A percentile compares a stretch with the other conserved stretches of the same genome.
phyloP scores from a whole-genome alignment of 805 yeast species.

The Candida sakaeoensis region DNA sequence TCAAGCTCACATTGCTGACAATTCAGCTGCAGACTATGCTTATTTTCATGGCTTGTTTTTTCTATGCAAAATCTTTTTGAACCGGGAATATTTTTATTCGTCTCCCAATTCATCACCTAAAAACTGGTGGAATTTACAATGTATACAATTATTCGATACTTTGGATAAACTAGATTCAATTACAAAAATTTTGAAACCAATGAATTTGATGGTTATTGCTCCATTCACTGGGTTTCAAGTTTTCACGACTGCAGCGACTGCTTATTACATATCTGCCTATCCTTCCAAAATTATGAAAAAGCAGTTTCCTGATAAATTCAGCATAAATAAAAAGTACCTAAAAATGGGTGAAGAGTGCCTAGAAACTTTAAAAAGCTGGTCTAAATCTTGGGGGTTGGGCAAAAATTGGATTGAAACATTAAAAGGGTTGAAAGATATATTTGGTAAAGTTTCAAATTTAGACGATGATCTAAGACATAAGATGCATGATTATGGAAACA shows the following conservation, averaged over 20 bases:
- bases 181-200: slow-evolving; percentile 17
- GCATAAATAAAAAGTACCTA: slow-evolving; percentile 13
- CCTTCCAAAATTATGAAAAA: slow-evolving; percentile 18
- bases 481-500: slow-evolving; percentile 29
- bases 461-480: slow-evolving; percentile 20
- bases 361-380: slow-evolving; percentile 22
- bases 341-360: slow-evolving; percentile 20
- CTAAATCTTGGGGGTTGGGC: slow-evolving; percentile 27
- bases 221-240: slow-evolving; percentile 38
- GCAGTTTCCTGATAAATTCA: background rate
- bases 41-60: slow-evolving; percentile 30
- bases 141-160: slow-evolving; percentile 17
- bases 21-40: slow-evolving; percentile 30
- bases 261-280: slow-evolving; percentile 26
- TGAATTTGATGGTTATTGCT: slow-evolving; percentile 28
- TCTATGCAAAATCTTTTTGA: slow-evolving; percentile 30
- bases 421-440: slow-evolving; percentile 20
- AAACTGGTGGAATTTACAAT: slow-evolving; percentile 26
- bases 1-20: slow-evolving; percentile 24
- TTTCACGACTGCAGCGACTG: slow-evolving; percentile 32
- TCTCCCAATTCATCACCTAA: slow-evolving; percentile 25
- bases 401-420: slow-evolving; percentile 26
- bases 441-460: slow-evolving; percentile 15
- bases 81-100: slow-evolving; percentile 33
- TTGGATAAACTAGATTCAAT: slow-evolving; percentile 21